phyloP scores from a whole-genome alignment of 805 yeast species.

The Metschnikowia colocasiae region DNA sequence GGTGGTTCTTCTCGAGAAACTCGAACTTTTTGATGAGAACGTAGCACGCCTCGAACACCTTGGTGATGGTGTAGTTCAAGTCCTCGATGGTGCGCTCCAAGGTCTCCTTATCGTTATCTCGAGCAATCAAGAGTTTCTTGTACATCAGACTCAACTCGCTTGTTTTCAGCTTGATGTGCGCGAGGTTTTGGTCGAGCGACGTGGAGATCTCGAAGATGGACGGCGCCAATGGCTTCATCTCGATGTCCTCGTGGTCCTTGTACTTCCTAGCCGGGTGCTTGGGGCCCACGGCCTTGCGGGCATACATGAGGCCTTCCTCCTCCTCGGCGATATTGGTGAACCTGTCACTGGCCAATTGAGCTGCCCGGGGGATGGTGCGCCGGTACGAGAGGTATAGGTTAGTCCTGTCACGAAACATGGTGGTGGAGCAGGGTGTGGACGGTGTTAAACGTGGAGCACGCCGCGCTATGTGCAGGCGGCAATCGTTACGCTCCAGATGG shows the following conservation, averaged over 20 bases:
- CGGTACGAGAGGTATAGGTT: constrained; percentile 85
- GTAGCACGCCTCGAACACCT: constrained; percentile 75
- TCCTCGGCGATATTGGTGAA: constrained; percentile 47
- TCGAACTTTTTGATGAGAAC: constrained; percentile 65
- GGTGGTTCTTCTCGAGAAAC: constrained; percentile 36
- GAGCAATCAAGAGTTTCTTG: constrained; percentile 80
- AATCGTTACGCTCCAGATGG: too few species aligned
- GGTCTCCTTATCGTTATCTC: constrained; percentile 72
- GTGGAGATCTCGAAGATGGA: constrained; percentile 69
- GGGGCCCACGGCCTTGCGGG: constrained; percentile 17
- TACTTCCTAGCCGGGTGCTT: constrained; percentile 4
- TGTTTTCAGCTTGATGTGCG: constrained; percentile 50
- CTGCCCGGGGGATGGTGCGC: constrained; percentile 75
- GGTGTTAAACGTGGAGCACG: background rate
- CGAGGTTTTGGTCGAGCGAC: constrained; percentile 63
- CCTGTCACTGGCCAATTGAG: constrained; percentile 20
- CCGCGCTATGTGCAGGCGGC: background rate
- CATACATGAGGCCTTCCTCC: constrained; percentile 55
- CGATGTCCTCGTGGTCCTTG: constrained; percentile 39
- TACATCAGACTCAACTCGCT: constrained; percentile 65
- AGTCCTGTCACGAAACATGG: constrained; percentile 93
- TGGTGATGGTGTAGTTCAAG: constrained; percentile 69
- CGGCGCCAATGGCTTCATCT: constrained; percentile 69
- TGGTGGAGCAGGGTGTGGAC: background rate
- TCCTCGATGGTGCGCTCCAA: constrained; percentile 79